Evolutionary conservation across 1,139 yeast genomes (phyloP).

Genomic region (Pichia sp.): DNA sequence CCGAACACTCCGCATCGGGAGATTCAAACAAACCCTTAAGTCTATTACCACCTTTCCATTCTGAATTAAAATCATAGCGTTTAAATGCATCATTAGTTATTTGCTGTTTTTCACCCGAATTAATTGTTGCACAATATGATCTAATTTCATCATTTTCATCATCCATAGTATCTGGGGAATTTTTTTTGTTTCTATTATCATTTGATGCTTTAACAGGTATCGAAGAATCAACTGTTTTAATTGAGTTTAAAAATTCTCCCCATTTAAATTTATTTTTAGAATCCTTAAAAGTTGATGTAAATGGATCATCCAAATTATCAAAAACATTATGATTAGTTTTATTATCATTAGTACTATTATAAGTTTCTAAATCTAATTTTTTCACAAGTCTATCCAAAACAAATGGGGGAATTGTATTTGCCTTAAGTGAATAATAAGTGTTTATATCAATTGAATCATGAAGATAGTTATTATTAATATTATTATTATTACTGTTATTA

Average conservation of each 20-base stretch:
- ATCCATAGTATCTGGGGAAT: not conserved
- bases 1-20: constrained; percentile 13
- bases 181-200: not conserved
- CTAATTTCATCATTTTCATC: not conserved
- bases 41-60: constrained; percentile 70
- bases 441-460: not conserved
- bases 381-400: constrained; percentile 53
- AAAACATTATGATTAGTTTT: too few species aligned
- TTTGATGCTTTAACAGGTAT: constrained; percentile 3
- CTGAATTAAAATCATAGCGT: constrained; percentile 34
- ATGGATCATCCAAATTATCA: constrained; percentile 25
- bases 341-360: too few species aligned
- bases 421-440: constrained; percentile 8
- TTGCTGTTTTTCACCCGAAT: not conserved
- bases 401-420: constrained; percentile 42
- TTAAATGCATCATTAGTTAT: constrained; percentile 6
- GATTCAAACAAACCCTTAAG: constrained; percentile 49
- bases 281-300: constrained; percentile 23
- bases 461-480: not conserved
- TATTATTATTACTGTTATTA: not conserved
- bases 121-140: not conserved
- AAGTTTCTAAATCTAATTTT: too few species aligned
- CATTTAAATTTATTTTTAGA: constrained; percentile 21
- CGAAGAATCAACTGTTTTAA: constrained; percentile 14
- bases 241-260: constrained; percentile 25